A percentile compares a stretch with the other conserved stretches of the same genome.
Evolutionary conservation across 2,329 filamentous ascomycete species (phyloP).

Genomic region (Sporothrix variecibatus): DNA sequence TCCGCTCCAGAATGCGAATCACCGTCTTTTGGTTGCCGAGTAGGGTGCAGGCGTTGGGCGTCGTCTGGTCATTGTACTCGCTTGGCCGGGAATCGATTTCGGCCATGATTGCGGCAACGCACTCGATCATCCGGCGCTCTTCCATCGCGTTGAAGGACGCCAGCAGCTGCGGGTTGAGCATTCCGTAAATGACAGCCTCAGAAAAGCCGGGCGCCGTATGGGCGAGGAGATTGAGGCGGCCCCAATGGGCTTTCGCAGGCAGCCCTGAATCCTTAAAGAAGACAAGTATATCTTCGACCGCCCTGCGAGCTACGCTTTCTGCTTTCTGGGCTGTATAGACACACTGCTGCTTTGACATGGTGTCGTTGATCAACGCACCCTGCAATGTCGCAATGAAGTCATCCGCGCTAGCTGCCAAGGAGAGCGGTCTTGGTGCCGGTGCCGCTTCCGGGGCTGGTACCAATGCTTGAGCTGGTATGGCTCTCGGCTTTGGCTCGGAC

Average conservation of each 20-base stretch:
- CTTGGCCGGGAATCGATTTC: neutral
- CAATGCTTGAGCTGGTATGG: neutral
- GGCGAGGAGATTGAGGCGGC: slow-evolving; percentile 15
- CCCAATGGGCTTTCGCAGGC: slow-evolving; percentile 38
- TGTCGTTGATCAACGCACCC: neutral
- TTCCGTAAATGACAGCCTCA: slow-evolving; percentile 36
- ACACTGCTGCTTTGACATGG: neutral
- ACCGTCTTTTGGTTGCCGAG: neutral
- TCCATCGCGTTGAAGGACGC: slow-evolving; percentile 14
- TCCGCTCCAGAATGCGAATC: slow-evolving; percentile 1
- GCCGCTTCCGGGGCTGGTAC: neutral
- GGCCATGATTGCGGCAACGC: neutral
- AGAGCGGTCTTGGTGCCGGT: neutral
- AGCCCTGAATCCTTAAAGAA: slow-evolving; percentile 19
- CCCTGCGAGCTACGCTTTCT: slow-evolving; percentile 7
- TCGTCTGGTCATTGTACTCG: neutral
- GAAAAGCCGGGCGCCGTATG: slow-evolving; percentile 35
- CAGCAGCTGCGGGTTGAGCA: slow-evolving; percentile 31
- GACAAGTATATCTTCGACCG: neutral
- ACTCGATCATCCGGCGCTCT: neutral
- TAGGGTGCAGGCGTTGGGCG: neutral
- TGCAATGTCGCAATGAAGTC: neutral
- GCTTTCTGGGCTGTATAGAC: neutral
- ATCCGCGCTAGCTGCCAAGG: neutral
- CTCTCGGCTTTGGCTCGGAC: neutral